phyloP scores from a whole-genome alignment of 148 eudicot species.

The Cornus controversa region DNA sequence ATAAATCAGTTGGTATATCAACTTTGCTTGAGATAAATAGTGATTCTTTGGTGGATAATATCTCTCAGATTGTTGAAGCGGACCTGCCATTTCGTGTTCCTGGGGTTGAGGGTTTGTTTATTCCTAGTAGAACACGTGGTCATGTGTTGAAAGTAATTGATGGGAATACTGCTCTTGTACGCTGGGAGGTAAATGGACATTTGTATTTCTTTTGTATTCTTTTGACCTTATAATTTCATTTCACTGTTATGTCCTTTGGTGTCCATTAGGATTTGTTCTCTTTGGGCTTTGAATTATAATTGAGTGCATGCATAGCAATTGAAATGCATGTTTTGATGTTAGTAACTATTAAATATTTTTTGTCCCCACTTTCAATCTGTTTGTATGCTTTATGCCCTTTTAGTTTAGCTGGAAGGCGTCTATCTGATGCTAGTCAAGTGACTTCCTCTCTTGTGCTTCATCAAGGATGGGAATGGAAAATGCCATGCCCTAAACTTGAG shows the following conservation, averaged over 20 bases:
- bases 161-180: constrained; percentile 64
- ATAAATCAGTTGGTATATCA: constrained; percentile 82
- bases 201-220: background rate
- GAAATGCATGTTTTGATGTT: too few species aligned
- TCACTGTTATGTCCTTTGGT: background rate
- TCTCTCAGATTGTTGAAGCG: constrained; percentile 61
- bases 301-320: background rate
- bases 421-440: too few species aligned
- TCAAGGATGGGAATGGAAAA: too few species aligned
- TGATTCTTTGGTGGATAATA: constrained; percentile 38
- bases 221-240: background rate
- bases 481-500: too few species aligned
- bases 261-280: background rate
- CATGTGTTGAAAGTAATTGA: constrained; percentile 67
- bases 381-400: too few species aligned
- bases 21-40: constrained; percentile 60
- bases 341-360: too few species aligned
- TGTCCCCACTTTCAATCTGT: too few species aligned
- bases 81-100: constrained; percentile 59
- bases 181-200: constrained; percentile 80
- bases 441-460: too few species aligned
- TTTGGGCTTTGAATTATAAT: background rate
- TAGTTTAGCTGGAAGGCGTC: too few species aligned
- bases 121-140: constrained; percentile 78
- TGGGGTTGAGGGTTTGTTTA: constrained; percentile 70